Conservation (phyloP, 192 early-diverging fungal species). For the Coemansia sp. region DNA sequence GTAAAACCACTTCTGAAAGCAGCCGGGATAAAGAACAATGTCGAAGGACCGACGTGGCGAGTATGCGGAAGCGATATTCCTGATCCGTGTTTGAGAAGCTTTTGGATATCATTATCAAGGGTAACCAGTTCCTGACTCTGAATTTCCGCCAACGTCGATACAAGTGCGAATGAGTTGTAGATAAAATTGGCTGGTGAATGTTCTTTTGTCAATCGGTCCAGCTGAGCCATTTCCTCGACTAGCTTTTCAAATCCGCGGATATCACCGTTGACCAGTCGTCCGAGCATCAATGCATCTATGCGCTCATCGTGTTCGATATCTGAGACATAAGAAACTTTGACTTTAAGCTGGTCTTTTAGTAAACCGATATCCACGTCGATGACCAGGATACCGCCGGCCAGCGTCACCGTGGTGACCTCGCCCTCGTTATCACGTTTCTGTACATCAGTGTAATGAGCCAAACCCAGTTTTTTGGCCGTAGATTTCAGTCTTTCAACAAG, state of each 20-base stretch:
- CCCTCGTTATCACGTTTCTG: conserved; percentile 7
- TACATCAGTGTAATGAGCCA: conserved; percentile 46
- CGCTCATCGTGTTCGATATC: conserved; percentile 45
- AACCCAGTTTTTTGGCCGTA: conserved; percentile 29
- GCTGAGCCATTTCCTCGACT: conserved; percentile 32
- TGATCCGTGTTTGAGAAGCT: conserved; percentile 30
- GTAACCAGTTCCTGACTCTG: conserved; percentile 37
- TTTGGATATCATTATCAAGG: conserved; percentile 22
- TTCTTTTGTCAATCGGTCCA: conserved; percentile 36
- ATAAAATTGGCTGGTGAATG: conserved; percentile 38
- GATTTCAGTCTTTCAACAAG: conserved; percentile 35
- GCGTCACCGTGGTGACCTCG: conserved; percentile 42
- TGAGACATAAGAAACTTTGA: conserved; percentile 50
- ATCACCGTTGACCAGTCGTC: conserved; percentile 21
- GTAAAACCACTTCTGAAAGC: conserved; percentile 16
- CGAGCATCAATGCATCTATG: conserved; percentile 38
- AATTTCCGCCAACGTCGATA: conserved; percentile 37
- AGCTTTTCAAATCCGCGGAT: conserved; percentile 41
- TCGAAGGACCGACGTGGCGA: conserved; percentile 42
- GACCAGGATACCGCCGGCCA: conserved; percentile 45
- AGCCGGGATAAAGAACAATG: conserved; percentile 35
- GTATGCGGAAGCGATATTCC: conserved; percentile 42
- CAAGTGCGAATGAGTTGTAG: conserved; percentile 44
- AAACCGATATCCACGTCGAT: conserved; percentile 49
- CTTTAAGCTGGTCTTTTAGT: conserved; percentile 15